Evolutionary conservation across 108 stramenopile genomes (phyloP).

Genomic region (Cylindrotheca fusiformis): DNA sequence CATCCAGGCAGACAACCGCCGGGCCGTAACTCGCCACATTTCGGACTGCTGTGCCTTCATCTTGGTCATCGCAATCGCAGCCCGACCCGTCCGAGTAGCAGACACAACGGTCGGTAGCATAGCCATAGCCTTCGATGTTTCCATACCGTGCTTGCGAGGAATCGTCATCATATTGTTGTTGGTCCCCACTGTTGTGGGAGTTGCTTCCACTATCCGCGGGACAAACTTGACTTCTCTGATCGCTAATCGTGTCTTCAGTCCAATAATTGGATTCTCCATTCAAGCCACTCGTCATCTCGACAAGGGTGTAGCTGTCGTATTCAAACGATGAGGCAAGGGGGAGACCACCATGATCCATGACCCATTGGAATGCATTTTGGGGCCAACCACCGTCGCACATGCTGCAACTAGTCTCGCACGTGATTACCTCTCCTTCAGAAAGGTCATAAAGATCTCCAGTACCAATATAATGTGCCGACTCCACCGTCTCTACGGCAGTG

Average conservation of each 20-base stretch:
- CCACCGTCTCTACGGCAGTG: slow-evolving; percentile 81
- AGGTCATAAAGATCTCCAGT: slow-evolving; percentile 65
- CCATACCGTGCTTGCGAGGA: slow-evolving; percentile 54
- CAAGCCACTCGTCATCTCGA: slow-evolving; percentile 51
- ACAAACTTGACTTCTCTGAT: slow-evolving; percentile 54
- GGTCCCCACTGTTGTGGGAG: slow-evolving; percentile 25
- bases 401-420: slow-evolving; percentile 69
- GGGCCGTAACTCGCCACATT: slow-evolving; percentile 87
- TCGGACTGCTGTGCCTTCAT: slow-evolving; percentile 72
- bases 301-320: slow-evolving; percentile 70
- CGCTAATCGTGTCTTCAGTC: slow-evolving; percentile 43
- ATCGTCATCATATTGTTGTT: slow-evolving; percentile 28
- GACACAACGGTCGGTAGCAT: slow-evolving; percentile 81
- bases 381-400: slow-evolving; percentile 90
- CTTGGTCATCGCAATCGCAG: slow-evolving; percentile 79
- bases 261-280: slow-evolving; percentile 47
- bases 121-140: slow-evolving; percentile 80
- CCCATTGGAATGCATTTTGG: slow-evolving; percentile 84
- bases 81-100: slow-evolving; percentile 86
- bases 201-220: slow-evolving; percentile 32
- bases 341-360: slow-evolving; percentile 75
- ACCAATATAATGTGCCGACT: slow-evolving; percentile 73
- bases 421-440: slow-evolving; percentile 72
- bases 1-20: slow-evolving; percentile 83
- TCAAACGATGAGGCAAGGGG: slow-evolving; percentile 42